Evolutionary conservation across 1,284 basidiomycete genomes (phyloP).

Genomic region (Leccinum fallax): DNA sequence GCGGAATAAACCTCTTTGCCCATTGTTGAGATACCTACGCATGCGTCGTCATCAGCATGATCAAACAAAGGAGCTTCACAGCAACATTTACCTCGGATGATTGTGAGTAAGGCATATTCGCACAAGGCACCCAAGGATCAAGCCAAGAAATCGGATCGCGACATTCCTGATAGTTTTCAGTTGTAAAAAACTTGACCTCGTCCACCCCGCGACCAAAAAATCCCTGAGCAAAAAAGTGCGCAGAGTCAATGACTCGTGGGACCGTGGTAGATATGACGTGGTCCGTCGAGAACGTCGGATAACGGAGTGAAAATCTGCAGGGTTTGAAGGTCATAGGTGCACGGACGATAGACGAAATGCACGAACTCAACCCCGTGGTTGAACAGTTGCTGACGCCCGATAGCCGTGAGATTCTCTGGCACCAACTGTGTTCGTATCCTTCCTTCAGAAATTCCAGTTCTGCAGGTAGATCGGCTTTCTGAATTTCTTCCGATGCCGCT

Average conservation of each 20-base stretch:
- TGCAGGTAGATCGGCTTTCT: conserved; percentile 35
- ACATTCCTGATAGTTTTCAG: not conserved
- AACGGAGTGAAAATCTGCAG: conserved; percentile 22
- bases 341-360: not conserved
- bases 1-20: conserved; percentile 43
- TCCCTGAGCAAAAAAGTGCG: conserved; percentile 19
- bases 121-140: conserved; percentile 13
- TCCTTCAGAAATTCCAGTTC: conserved; percentile 44
- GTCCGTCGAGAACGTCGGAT: conserved; percentile 31
- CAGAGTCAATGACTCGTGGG: conserved; percentile 30
- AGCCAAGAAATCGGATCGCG: conserved; percentile 41
- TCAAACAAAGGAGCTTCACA: not conserved
- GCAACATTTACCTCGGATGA: not conserved
- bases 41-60: not conserved
- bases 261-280: conserved; percentile 42
- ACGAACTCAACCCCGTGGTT: conserved; percentile 25
- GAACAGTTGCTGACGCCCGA: conserved; percentile 19
- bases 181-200: conserved; percentile 13
- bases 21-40: conserved; percentile 37
- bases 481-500: conserved; percentile 31
- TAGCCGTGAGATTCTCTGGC: conserved; percentile 21
- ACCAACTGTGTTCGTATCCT: conserved; percentile 38
- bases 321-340: conserved; percentile 3
- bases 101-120: not conserved
- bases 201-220: conserved; percentile 13